Evolutionary conservation across 805 yeast species (phyloP).

Genomic region (Clavispora fructus): DNA sequence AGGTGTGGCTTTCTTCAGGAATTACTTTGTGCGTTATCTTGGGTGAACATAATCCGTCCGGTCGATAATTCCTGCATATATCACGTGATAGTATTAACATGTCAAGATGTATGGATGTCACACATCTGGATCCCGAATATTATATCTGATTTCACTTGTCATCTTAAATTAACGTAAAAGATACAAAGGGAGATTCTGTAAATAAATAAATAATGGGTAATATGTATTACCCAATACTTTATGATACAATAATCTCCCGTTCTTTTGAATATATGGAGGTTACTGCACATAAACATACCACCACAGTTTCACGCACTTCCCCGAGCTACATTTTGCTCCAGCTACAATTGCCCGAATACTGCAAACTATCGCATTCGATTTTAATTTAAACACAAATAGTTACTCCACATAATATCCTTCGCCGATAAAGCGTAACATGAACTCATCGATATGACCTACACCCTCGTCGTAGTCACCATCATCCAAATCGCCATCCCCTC

Average conservation of each 20-base stretch:
- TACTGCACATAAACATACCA: no score
- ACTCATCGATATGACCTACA: conserved; percentile 86
- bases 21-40: background rate
- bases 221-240: no score
- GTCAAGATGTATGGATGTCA: background rate
- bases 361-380: no score
- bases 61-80: background rate
- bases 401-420: conserved; percentile 57
- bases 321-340: no score
- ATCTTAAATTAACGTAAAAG: background rate
- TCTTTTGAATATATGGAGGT: no score
- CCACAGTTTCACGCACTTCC: no score
- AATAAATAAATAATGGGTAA: no score
- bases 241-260: no score
- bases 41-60: background rate
- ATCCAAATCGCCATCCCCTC: conserved; percentile 19
- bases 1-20: background rate
- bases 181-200: no score
- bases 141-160: no score
- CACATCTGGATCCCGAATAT: no score
- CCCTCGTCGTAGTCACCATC: conserved; percentile 54
- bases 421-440: conserved; percentile 88
- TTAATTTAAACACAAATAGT: background rate
- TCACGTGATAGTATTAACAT: background rate
- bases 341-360: no score